Conservation (phyloP, 192 early-diverging fungal species). For the Backusella westeae region DNA sequence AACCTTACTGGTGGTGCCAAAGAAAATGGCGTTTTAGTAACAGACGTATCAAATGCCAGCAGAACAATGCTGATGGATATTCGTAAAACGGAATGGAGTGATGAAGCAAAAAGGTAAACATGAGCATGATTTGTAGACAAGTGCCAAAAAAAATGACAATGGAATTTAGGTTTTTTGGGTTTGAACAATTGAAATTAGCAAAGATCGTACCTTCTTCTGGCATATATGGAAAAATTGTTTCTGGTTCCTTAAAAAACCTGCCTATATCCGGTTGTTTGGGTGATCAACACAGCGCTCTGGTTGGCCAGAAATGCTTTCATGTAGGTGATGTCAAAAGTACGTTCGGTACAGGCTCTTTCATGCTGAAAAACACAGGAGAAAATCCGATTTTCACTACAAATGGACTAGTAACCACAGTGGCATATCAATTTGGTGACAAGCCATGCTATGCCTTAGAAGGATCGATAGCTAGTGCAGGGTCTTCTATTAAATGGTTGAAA, state of each 20-base stretch:
- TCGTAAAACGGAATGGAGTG: constrained; percentile 76
- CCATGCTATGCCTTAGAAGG: constrained; percentile 89
- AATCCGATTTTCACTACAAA: constrained; percentile 70
- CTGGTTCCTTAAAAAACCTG: constrained; percentile 62
- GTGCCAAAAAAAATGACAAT: no score
- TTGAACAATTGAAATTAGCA: constrained; percentile 63
- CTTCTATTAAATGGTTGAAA: constrained; percentile 87
- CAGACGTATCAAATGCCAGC: constrained; percentile 91
- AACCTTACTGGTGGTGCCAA: constrained; percentile 78
- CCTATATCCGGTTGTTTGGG: constrained; percentile 87
- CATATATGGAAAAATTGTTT: constrained; percentile 64
- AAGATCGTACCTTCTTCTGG: constrained; percentile 81
- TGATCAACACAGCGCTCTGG: constrained; percentile 93
- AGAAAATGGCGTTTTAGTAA: constrained; percentile 70
- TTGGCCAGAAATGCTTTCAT: constrained; percentile 90
- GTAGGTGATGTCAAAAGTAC: constrained; percentile 91
- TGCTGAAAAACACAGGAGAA: constrained; percentile 90
- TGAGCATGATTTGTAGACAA: not conserved
- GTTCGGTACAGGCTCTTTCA: constrained; percentile 95
- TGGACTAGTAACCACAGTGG: constrained; percentile 89
- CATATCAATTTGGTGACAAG: constrained; percentile 78
- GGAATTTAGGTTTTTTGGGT: constrained; percentile 34
- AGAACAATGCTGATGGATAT: constrained; percentile 96
- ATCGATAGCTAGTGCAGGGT: constrained; percentile 86
- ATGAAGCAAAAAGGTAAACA: constrained; percentile 47